Evolutionary conservation across 352 stramenopile species (phyloP), one percentile per base, ranked within the genome.

Genomic region (Globisporangium orthogonon): DNA sequence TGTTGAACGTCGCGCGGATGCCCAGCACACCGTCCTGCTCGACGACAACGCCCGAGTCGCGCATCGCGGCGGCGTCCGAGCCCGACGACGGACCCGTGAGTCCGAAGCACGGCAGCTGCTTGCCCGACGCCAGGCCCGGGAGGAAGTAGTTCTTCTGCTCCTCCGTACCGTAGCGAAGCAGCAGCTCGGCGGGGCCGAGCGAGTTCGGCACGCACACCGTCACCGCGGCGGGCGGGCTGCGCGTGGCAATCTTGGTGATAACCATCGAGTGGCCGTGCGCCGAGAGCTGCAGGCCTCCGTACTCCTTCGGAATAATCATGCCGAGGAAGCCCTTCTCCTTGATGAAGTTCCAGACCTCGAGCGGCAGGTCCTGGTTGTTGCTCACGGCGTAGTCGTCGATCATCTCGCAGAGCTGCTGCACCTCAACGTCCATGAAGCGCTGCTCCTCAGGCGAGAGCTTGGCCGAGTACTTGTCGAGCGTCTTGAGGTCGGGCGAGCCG

Each of bases 231-330:
- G 96, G 78, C 13, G 93, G 84, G 52, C 87, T 97, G 43, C 96
- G 91, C 30, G 90, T 96, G 1, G 85, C 91, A 57, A 98, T 74
- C 76, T 98, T 98, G 40, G 85, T 96, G 60, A 98, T 84, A 41
- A 98, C 87, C 52, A 87, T 67, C 58, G 86, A 96, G 80, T 97
- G 89, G 52, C 87, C 89, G 60, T 97, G 89, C 7, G 87, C 87
- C 35, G 78, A 90, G 65, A 97, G 95, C 61, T 95, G 88, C 45
- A 87, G 73, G 56, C 89, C 89, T 58, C 89, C 89, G 68, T 96
- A 99, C 70, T 98, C 83, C 71, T 98, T 98, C 29, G 96, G 96
- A 64, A 99, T 99, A 70, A 98, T 98, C 84, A 99, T 97, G 33
- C 91, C 94, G 50, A 99, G 89, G 68, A 99, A 99, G 7, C 91